Conservation (phyloP, 768 basidiomycete genomes). For the Fomitopsis serialis region DNA sequence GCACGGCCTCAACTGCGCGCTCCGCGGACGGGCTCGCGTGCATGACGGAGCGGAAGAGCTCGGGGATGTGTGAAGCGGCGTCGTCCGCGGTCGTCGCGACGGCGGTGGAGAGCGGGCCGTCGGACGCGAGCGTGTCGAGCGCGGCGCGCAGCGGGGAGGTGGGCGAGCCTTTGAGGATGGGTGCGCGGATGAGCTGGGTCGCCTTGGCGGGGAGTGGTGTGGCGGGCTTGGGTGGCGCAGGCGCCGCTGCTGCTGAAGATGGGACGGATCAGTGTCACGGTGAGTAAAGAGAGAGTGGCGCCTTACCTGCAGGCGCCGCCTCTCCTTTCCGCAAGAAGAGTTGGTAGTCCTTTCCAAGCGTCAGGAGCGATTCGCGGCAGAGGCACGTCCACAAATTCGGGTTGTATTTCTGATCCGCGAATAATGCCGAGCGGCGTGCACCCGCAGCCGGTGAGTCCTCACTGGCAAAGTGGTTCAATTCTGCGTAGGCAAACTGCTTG, state of each 20-base stretch:
- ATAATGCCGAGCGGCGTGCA: conserved; percentile 48
- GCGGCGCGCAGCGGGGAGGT: conserved; percentile 48
- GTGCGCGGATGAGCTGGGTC: conserved; percentile 31
- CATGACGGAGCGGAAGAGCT: conserved; percentile 41
- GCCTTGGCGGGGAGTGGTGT: conserved; percentile 32
- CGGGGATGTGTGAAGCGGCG: conserved; percentile 42
- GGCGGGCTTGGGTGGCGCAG: conserved; percentile 25
- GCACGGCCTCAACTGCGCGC: conserved; percentile 18
- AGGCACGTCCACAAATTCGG: conserved; percentile 62
- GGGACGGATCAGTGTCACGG: conserved; percentile 1
- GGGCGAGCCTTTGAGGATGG: conserved; percentile 39
- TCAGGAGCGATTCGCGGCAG: conserved; percentile 50
- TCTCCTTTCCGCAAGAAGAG: conserved; percentile 55
- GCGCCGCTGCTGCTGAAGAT: conserved; percentile 20
- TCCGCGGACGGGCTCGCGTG: conserved; percentile 14
- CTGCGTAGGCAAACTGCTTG: conserved; percentile 62
- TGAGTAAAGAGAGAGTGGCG: neutral
- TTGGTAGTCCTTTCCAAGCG: conserved; percentile 68
- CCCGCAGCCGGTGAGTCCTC: conserved; percentile 35
- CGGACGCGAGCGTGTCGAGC: conserved; percentile 54
- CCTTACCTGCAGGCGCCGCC: conserved; percentile 24
- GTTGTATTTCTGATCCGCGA: conserved; percentile 62
- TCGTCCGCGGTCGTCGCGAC: conserved; percentile 46
- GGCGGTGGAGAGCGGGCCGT: conserved; percentile 36
- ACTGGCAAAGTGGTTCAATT: conserved; percentile 49